Evolutionary conservation across 1,284 basidiomycete genomes (phyloP).

Genomic region (Leccinum pachyderme): DNA sequence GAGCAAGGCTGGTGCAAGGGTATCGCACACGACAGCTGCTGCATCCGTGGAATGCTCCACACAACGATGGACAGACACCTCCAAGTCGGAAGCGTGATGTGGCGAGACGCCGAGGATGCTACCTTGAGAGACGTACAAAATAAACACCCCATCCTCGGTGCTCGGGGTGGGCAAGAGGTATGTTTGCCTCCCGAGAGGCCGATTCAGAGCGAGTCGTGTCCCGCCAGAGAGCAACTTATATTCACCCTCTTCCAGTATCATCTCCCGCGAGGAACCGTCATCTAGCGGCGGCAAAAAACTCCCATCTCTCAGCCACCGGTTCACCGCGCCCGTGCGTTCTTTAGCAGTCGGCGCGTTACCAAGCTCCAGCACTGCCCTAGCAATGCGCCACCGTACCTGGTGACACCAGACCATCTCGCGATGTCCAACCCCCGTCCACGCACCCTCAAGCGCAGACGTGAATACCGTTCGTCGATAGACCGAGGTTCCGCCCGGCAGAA

Average conservation of each 20-base stretch:
- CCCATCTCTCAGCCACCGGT: slow-evolving; percentile 66
- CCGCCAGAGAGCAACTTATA: slow-evolving; percentile 39
- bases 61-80: slow-evolving; percentile 47
- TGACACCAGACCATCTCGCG: slow-evolving; percentile 99
- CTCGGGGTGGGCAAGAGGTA: slow-evolving; percentile 50
- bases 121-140: slow-evolving; percentile 61
- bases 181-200: slow-evolving; percentile 42
- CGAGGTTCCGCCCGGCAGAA: slow-evolving; percentile 44
- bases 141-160: slow-evolving; percentile 34
- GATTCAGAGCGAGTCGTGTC: slow-evolving; percentile 41
- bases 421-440: slow-evolving; percentile 96
- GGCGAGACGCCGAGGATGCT: slow-evolving; percentile 50
- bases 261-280: neutral
- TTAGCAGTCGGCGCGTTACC: slow-evolving; percentile 34
- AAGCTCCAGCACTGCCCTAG: slow-evolving; percentile 74
- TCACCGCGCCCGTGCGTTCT: slow-evolving; percentile 44
- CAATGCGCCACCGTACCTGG: slow-evolving; percentile 89
- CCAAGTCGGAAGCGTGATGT: slow-evolving; percentile 42
- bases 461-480: slow-evolving; percentile 75
- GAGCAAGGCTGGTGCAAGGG: slow-evolving; percentile 45
- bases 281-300: slow-evolving; percentile 38
- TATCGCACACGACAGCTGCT: slow-evolving; percentile 34
- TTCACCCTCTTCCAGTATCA: slow-evolving; percentile 19
- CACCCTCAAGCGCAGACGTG: slow-evolving; percentile 82
- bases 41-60: slow-evolving; percentile 16